phyloP scores from a whole-genome alignment of 2,329 filamentous ascomycete genomes.

The Alternaria panax region DNA sequence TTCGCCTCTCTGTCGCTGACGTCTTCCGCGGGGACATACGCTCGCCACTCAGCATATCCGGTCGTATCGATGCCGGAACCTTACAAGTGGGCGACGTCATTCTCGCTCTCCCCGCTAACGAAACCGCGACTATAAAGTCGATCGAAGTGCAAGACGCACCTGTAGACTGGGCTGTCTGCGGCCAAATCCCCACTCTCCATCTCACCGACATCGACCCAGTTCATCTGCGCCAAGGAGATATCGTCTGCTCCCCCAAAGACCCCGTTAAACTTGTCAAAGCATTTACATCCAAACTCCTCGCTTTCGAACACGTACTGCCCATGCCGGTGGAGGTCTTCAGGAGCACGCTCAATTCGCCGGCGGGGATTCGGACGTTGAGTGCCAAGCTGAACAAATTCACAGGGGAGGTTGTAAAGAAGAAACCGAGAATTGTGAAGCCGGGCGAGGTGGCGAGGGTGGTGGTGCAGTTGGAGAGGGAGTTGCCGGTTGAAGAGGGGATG shows the following conservation, averaged over 20 bases:
- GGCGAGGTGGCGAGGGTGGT: conserved; percentile 78
- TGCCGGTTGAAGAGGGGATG: conserved; percentile 81
- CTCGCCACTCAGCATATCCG: conserved; percentile 83
- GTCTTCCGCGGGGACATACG: conserved; percentile 81
- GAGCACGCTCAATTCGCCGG: conserved; percentile 80
- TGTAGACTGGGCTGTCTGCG: conserved; percentile 89
- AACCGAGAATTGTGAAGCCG: conserved; percentile 82
- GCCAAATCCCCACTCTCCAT: conserved; percentile 86
- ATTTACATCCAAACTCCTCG: conserved; percentile 84
- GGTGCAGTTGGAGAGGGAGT: conserved; percentile 74
- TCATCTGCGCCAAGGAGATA: conserved; percentile 79
- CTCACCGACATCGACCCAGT: conserved; percentile 84
- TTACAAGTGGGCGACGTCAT: conserved; percentile 85
- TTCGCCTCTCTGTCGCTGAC: conserved; percentile 87
- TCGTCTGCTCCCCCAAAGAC: conserved; percentile 74
- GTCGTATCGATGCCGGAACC: conserved; percentile 83
- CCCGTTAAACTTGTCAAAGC: conserved; percentile 75
- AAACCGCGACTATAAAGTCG: conserved; percentile 81
- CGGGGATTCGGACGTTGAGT: conserved; percentile 73
- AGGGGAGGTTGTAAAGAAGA: conserved; percentile 80
- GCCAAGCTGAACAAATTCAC: conserved; percentile 80
- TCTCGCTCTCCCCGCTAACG: conserved; percentile 79
- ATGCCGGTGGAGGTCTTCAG: conserved; percentile 90
- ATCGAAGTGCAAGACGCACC: conserved; percentile 77
- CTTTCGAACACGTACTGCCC: conserved; percentile 88